These are phyloP conservation scores for Candida tunisiensis DNA, from an alignment of 1,139 yeast species.

Conservation along the genomic window DNA sequence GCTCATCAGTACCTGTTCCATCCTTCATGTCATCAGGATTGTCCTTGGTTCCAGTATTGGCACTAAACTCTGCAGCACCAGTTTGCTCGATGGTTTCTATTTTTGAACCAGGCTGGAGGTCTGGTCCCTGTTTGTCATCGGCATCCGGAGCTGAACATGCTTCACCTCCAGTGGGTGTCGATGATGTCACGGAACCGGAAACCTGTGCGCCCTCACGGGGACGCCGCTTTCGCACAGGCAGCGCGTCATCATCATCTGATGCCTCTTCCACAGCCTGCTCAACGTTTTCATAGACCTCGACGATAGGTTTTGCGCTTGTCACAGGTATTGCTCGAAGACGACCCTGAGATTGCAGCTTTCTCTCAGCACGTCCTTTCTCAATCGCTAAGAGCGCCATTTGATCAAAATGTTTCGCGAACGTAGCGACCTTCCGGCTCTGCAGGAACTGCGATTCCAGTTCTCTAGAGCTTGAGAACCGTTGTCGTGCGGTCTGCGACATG, in stretches of 20 bases:
- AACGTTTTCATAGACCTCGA: slow-evolving; percentile 78
- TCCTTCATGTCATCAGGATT: neutral
- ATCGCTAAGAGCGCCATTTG: slow-evolving; percentile 75
- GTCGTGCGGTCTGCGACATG: too few relatives aligned
- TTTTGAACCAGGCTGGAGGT: too few relatives aligned
- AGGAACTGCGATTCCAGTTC: too few relatives aligned
- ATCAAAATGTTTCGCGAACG: slow-evolving; percentile 44
- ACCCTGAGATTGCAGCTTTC: slow-evolving; percentile 40
- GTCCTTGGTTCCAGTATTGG: too few relatives aligned
- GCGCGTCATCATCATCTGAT: slow-evolving; percentile 15
- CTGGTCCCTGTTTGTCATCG: too few relatives aligned
- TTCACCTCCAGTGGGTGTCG: neutral
- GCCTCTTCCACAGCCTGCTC: slow-evolving; percentile 64
- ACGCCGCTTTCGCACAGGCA: neutral
- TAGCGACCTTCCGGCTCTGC: too few relatives aligned
- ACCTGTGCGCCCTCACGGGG: neutral
- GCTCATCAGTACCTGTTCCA: neutral
- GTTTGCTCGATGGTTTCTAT: neutral
- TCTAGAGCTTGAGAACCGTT: too few relatives aligned
- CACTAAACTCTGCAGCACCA: neutral
- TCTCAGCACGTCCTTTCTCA: slow-evolving; percentile 76
- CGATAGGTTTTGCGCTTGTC: slow-evolving; percentile 69
- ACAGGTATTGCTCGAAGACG: slow-evolving; percentile 64
- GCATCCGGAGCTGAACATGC: neutral
- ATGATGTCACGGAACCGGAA: too few relatives aligned